phyloP scores from a whole-genome alignment of 192 early-diverging fungal genomes.

The Chytriomyces sp. region DNA sequence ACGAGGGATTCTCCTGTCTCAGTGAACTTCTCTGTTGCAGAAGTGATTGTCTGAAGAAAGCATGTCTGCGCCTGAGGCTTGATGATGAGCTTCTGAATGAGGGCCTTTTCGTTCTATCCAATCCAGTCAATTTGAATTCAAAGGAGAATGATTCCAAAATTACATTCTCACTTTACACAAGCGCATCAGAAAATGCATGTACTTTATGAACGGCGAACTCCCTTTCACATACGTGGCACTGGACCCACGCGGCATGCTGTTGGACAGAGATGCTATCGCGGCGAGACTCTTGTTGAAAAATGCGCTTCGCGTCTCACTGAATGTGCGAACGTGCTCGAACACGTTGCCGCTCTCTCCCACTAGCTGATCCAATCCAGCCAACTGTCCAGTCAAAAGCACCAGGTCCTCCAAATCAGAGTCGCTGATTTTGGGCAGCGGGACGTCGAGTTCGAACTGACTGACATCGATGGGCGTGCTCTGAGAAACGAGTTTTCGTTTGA shows the following conservation, averaged over 20 bases:
- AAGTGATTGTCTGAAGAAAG: constrained; percentile 50
- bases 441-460: neutral
- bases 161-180: constrained; percentile 59
- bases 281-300: constrained; percentile 63
- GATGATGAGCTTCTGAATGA: constrained; percentile 61
- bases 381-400: constrained; percentile 28
- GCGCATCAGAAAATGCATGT: constrained; percentile 57
- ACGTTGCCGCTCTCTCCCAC: constrained; percentile 38
- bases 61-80: constrained; percentile 50
- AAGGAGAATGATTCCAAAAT: neutral
- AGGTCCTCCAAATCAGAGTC: constrained; percentile 32
- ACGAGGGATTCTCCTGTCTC: constrained; percentile 59
- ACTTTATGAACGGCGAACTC: constrained; percentile 62
- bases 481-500: constrained; percentile 5
- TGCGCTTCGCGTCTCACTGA: constrained; percentile 68
- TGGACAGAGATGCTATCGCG: constrained; percentile 33
- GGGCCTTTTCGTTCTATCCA: constrained; percentile 62
- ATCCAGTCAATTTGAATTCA: neutral
- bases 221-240: constrained; percentile 61
- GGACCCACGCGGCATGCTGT: neutral
- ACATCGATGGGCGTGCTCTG: constrained; percentile 17
- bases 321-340: constrained; percentile 49
- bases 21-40: constrained; percentile 51
- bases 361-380: constrained; percentile 35
- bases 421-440: neutral